Conservation (phyloP, 176 grass and related monocot genomes). For the Olyra latifolia region DNA sequence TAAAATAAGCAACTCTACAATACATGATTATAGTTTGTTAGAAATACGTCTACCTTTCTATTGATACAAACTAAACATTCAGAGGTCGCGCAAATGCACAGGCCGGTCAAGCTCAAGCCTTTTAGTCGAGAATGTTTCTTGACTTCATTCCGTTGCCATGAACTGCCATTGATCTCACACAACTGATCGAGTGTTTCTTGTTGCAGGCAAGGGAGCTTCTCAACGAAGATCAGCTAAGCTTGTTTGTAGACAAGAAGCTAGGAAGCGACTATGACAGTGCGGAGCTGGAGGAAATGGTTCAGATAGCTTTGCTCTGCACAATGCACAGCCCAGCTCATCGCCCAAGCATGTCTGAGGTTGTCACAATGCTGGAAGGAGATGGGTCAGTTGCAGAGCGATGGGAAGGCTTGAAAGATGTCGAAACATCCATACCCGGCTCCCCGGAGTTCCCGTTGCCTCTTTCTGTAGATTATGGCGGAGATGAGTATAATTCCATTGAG, state of each 20-base stretch:
- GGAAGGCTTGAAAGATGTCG: conserved; percentile 55
- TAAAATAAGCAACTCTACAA: neutral
- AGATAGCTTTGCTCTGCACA: conserved; percentile 80
- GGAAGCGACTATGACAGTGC: conserved; percentile 38
- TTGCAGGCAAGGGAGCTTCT: conserved; percentile 72
- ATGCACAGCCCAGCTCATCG: conserved; percentile 54
- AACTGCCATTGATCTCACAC: neutral
- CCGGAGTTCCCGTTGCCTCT: conserved; percentile 3
- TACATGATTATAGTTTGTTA: neutral
- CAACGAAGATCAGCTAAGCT: conserved; percentile 46
- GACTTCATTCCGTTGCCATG: conserved; percentile 3
- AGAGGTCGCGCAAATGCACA: neutral
- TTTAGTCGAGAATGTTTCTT: neutral
- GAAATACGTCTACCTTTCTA: neutral
- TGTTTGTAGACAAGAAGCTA: conserved; percentile 60
- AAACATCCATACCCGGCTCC: neutral
- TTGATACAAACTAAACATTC: neutral
- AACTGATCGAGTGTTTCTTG: neutral
- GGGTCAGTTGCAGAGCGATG: conserved; percentile 61
- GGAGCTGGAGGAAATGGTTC: conserved; percentile 69
- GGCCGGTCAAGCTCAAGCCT: neutral
- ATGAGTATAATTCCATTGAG: conserved; percentile 44
- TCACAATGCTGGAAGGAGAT: conserved; percentile 69
- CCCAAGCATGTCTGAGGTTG: conserved; percentile 71
- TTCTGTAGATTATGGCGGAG: conserved; percentile 13